A percentile compares a stretch with the other conserved stretches of the same genome.
Evolutionary conservation across 441 rosid species (phyloP).

Genomic region (Mallotus japonicus): DNA sequence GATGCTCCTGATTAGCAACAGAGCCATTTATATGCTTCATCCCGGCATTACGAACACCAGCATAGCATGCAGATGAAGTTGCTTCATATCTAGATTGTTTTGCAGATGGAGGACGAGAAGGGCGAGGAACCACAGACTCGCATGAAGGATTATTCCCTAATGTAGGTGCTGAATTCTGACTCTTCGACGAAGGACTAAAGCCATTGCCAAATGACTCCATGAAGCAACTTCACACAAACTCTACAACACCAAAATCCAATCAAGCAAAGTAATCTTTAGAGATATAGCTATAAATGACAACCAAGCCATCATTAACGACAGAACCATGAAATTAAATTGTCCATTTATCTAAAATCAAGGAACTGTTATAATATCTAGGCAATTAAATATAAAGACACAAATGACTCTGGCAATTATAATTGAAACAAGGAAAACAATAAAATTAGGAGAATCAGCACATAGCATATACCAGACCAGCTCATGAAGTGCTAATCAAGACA

Average conservation of each 20-base stretch:
- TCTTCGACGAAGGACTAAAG: conserved; percentile 42
- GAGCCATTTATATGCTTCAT: conserved; percentile 31
- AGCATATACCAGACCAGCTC: conserved; percentile 9
- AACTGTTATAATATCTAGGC: conserved; percentile 21
- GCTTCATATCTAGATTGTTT: conserved; percentile 40
- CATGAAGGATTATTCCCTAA: conserved; percentile 28
- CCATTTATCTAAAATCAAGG: conserved; percentile 14
- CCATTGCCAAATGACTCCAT: conserved; percentile 54
- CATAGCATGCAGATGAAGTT: conserved; percentile 26
- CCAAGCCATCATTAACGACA: conserved; percentile 14
- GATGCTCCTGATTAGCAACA: conserved; percentile 30
- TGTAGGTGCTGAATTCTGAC: conserved; percentile 34
- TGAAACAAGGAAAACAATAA: conserved; percentile 20
- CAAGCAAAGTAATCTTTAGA: conserved; percentile 7
- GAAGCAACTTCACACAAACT: conserved; percentile 32
- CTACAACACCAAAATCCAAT: conserved; percentile 39
- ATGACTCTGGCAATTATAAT: neutral
- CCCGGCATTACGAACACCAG: conserved; percentile 20
- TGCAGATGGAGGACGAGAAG: conserved; percentile 41
- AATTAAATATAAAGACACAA: conserved; percentile 18
- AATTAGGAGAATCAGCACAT: conserved; percentile 20
- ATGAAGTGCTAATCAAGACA: conserved; percentile 21
- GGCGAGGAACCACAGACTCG: conserved; percentile 24
- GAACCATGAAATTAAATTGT: conserved; percentile 20
- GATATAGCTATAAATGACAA: conserved; percentile 10